Percentiles rank a stretch among this genome's conserved stretches.
phyloP scores from a whole-genome alignment of 768 basidiomycete species.

The Ramaria rubella region DNA sequence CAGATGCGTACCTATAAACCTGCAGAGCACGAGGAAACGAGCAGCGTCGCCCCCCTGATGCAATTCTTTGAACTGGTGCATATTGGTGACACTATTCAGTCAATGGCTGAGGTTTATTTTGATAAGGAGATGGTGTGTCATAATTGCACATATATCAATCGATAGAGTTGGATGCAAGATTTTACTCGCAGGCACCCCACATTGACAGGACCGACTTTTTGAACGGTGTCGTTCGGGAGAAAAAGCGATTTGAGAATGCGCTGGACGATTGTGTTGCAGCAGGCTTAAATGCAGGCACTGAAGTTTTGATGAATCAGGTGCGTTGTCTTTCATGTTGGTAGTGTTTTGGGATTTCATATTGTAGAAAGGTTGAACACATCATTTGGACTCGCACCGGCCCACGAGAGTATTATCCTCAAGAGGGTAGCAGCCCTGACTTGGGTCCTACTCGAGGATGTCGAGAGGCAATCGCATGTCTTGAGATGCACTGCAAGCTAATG shows the following conservation, averaged over 20 bases:
- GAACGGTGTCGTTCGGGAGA: conserved; percentile 89
- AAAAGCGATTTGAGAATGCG: conserved; percentile 90
- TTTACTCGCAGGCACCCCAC: conserved; percentile 54
- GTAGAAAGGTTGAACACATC: conserved; percentile 85
- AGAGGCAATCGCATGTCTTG: conserved; percentile 85
- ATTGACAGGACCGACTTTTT: conserved; percentile 93
- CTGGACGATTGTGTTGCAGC: conserved; percentile 91
- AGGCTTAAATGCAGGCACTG: conserved; percentile 91
- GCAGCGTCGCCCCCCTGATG: conserved; percentile 83
- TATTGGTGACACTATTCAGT: conserved; percentile 94
- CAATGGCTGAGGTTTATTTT: conserved; percentile 97
- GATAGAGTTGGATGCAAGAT: not conserved
- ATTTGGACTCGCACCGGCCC: conserved; percentile 76
- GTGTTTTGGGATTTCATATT: not conserved
- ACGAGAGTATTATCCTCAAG: conserved; percentile 85
- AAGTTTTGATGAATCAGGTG: conserved; percentile 92
- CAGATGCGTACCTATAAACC: conserved; percentile 90
- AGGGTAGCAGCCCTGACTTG: conserved; percentile 72
- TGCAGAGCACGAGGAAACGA: conserved; percentile 73
- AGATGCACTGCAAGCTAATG: conserved; percentile 85
- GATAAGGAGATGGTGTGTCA: conserved; percentile 82
- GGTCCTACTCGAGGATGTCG: conserved; percentile 80
- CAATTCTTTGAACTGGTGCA: conserved; percentile 99
- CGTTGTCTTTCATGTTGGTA: not conserved
- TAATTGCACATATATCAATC: not conserved